phyloP scores from a whole-genome alignment of 768 basidiomycete species.

The Boletellus emodensis region DNA sequence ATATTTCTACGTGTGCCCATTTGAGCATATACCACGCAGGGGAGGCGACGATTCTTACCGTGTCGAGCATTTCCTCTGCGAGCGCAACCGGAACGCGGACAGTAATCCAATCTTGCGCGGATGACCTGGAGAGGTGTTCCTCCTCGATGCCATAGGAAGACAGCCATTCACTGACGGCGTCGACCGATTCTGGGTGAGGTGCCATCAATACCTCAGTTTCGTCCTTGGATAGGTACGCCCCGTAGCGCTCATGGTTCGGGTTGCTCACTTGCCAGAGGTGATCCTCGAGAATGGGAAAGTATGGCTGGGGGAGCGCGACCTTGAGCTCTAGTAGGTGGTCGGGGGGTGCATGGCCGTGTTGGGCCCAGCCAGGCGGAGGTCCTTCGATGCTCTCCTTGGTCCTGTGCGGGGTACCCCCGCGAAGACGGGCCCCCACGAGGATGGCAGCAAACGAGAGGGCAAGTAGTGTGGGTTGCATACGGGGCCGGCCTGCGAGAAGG shows the following conservation, averaged over 20 bases:
- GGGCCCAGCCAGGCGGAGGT: conserved; percentile 48
- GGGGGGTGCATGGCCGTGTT: conserved; percentile 39
- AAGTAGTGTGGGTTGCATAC: conserved; percentile 14
- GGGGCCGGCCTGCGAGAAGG: background rate
- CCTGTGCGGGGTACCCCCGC: conserved; percentile 20
- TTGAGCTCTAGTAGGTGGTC: conserved; percentile 50
- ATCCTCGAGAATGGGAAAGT: conserved; percentile 47
- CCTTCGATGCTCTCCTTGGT: conserved; percentile 48
- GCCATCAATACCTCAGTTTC: conserved; percentile 61
- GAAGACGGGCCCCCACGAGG: conserved; percentile 9
- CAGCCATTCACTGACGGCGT: conserved; percentile 60
- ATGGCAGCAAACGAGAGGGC: conserved; percentile 9
- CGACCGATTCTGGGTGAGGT: conserved; percentile 51
- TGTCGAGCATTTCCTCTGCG: conserved; percentile 69
- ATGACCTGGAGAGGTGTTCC: conserved; percentile 47
- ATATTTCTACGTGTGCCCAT: conserved; percentile 45
- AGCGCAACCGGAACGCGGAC: conserved; percentile 52
- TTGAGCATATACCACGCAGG: background rate
- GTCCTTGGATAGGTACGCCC: conserved; percentile 56
- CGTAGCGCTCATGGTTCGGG: conserved; percentile 52
- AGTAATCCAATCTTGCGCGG: conserved; percentile 68
- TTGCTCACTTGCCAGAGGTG: conserved; percentile 57
- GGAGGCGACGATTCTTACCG: conserved; percentile 37
- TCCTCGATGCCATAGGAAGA: conserved; percentile 49
- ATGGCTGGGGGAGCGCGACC: conserved; percentile 52